These are phyloP conservation scores for Boletus pseudopeckii DNA, from an alignment of 768 basidiomycete species.

Conservation along the genomic window DNA sequence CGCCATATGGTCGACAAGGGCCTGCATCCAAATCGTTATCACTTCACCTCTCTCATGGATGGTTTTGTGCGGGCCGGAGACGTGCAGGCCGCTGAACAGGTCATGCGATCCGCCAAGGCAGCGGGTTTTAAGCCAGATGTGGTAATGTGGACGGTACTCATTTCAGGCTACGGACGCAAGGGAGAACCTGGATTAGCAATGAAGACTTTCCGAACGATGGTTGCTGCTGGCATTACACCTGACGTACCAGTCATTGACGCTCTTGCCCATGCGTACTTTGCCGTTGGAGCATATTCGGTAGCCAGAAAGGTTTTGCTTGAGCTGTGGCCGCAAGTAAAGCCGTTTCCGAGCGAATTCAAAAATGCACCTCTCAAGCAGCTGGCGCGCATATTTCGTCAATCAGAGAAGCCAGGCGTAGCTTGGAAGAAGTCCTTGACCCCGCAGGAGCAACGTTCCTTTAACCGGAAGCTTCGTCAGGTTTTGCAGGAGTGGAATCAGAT, in stretches of 20 bases:
- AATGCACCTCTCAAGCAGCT: constrained; percentile 45
- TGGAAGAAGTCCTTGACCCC: constrained; percentile 27
- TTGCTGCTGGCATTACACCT: constrained; percentile 56
- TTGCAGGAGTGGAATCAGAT: constrained; percentile 24
- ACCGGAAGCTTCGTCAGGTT: constrained; percentile 34
- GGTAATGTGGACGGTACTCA: constrained; percentile 75
- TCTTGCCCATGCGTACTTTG: constrained; percentile 63
- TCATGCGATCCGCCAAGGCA: constrained; percentile 50
- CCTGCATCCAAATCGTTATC: constrained; percentile 67
- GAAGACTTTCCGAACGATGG: constrained; percentile 59
- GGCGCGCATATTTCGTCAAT: constrained; percentile 41
- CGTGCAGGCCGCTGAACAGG: constrained; percentile 49
- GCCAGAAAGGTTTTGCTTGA: constrained; percentile 54
- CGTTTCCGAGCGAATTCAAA: constrained; percentile 52
- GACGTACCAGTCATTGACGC: constrained; percentile 73
- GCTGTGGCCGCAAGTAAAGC: constrained; percentile 63
- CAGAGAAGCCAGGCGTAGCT: constrained; percentile 10
- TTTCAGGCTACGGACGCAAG: constrained; percentile 65
- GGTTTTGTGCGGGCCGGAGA: constrained; percentile 65
- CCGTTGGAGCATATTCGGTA: constrained; percentile 46
- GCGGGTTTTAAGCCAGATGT: constrained; percentile 55
- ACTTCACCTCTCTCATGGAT: constrained; percentile 73
- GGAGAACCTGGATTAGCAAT: constrained; percentile 53
- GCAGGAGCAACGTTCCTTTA: constrained; percentile 35
- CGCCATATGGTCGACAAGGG: constrained; percentile 61